Conservation (phyloP, 169 alveolate species). For the Plasmodium vivax region DNA sequence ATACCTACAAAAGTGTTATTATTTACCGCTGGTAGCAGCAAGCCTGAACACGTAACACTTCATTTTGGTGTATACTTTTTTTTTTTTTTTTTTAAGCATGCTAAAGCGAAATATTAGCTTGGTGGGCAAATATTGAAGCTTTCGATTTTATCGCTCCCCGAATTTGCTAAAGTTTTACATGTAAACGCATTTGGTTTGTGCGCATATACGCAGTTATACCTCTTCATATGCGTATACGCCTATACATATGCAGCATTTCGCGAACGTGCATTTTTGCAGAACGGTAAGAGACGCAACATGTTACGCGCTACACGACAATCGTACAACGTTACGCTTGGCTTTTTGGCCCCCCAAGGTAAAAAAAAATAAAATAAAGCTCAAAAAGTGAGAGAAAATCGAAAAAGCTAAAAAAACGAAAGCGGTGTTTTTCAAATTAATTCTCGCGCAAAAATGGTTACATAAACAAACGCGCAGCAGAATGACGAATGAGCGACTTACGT, state of each 20-base stretch:
- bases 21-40: background rate
- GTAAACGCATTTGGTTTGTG: background rate
- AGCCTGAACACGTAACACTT: background rate
- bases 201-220: background rate
- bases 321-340: background rate
- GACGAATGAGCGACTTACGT: background rate
- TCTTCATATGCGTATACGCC: background rate
- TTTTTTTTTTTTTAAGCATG: conserved; percentile 18
- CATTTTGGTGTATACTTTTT: background rate
- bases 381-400: conserved; percentile 7
- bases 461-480: background rate
- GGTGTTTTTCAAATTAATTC: background rate
- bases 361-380: conserved; percentile 35
- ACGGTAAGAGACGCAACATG: background rate
- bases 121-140: background rate
- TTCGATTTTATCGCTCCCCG: background rate
- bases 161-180: background rate
- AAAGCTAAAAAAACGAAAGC: background rate
- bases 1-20: background rate
- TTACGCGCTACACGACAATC: background rate
- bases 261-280: background rate
- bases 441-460: background rate
- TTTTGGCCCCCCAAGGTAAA: background rate
- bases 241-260: background rate
- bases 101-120: conserved; percentile 5